Conservation (phyloP, 441 rosid species). For the Croton laevigatus region DNA sequence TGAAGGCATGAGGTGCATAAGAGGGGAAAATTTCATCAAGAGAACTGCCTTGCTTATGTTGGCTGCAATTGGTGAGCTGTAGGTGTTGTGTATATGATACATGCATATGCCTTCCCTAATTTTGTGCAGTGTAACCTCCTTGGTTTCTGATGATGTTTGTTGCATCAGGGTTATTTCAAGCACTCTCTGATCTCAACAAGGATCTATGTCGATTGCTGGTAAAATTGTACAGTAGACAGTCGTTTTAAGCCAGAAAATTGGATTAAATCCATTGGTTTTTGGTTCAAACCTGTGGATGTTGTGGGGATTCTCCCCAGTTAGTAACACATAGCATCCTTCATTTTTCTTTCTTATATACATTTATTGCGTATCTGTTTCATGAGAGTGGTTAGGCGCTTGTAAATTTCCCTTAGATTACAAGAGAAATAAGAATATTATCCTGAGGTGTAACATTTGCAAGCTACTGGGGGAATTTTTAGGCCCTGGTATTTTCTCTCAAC, state of each 20-base stretch:
- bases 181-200: conserved; percentile 14
- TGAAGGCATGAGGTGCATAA: conserved; percentile 3
- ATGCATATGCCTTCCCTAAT: neutral
- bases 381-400: conserved; percentile 39
- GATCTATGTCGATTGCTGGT: conserved; percentile 25
- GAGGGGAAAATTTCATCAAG: conserved; percentile 2
- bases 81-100: neutral
- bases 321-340: conserved; percentile 15
- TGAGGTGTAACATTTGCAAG: neutral
- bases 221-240: conserved; percentile 38
- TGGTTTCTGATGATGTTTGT: conserved; percentile 19
- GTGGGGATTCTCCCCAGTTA: conserved; percentile 23
- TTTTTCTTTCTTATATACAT: neutral
- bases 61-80: conserved; percentile 32
- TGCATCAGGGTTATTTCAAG: conserved; percentile 25
- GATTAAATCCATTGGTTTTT: conserved; percentile 21
- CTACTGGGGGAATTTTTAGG: neutral
- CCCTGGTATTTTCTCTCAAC: too few relatives aligned
- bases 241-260: conserved; percentile 22
- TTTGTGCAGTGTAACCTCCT: conserved; percentile 18
- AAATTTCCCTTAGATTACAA: conserved; percentile 31
- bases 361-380: conserved; percentile 26
- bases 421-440: conserved; percentile 8
- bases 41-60: conserved; percentile 13
- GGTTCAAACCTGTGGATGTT: conserved; percentile 20